A percentile compares a stretch with the other conserved stretches of the same genome.
Evolutionary conservation across 2,329 filamentous ascomycete species (phyloP).

Genomic region (Penicillium concentricum): DNA sequence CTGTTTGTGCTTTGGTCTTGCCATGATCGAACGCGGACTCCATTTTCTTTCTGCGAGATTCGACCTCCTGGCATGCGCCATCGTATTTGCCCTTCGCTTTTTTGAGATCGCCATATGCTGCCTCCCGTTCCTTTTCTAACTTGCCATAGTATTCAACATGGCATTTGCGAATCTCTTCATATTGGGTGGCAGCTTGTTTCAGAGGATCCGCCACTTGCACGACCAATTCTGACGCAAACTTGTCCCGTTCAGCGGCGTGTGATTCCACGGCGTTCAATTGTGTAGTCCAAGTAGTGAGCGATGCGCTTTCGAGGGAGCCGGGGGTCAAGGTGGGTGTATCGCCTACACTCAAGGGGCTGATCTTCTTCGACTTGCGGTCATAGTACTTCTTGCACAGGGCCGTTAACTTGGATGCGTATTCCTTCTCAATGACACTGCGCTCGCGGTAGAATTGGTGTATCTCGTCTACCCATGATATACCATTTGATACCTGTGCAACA

Average conservation of each 20-base stretch:
- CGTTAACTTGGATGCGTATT: slow-evolving; percentile 86
- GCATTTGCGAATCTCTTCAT: slow-evolving; percentile 89
- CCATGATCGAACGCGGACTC: slow-evolving; percentile 84
- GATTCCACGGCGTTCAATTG: slow-evolving; percentile 88
- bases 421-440: slow-evolving; percentile 89
- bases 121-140: slow-evolving; percentile 84
- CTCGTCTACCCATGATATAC: slow-evolving; percentile 93
- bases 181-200: slow-evolving; percentile 69
- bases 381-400: slow-evolving; percentile 93
- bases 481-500: slow-evolving; percentile 64
- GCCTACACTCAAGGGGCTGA: slow-evolving; percentile 82
- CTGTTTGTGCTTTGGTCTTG: slow-evolving; percentile 84
- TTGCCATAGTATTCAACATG: slow-evolving; percentile 87
- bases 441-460: slow-evolving; percentile 98
- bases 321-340: slow-evolving; percentile 91
- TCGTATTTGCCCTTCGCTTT: slow-evolving; percentile 96
- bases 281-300: slow-evolving; percentile 93
- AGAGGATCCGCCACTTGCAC: slow-evolving; percentile 82
- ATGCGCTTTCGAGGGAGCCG: slow-evolving; percentile 92
- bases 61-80: slow-evolving; percentile 86
- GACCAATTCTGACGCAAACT: slow-evolving; percentile 75
- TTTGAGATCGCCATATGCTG: slow-evolving; percentile 77
- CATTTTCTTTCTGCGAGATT: slow-evolving; percentile 89
- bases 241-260: slow-evolving; percentile 84
- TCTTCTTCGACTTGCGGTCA: slow-evolving; percentile 93